Conservation (phyloP, 805 yeast species). For the Ogataea philodendri region DNA sequence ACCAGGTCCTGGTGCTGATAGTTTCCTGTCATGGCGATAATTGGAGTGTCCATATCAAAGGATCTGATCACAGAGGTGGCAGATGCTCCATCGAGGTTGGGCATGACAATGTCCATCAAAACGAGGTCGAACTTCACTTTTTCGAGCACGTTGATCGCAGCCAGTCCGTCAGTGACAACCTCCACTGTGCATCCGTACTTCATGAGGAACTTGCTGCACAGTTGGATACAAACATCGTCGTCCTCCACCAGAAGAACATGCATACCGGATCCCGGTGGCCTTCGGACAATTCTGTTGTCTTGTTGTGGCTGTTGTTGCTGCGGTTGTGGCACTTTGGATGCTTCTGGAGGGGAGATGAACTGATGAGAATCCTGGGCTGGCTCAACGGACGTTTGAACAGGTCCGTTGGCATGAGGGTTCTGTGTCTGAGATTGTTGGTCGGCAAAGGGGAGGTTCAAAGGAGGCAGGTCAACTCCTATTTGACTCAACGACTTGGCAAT, state of each 20-base stretch:
- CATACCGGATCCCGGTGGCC: constrained; percentile 41
- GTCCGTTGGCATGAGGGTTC: constrained; percentile 2
- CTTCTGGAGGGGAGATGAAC: constrained; percentile 9
- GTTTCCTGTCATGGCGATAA: constrained; percentile 92
- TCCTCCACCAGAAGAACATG: constrained; percentile 79
- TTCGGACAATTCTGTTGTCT: constrained; percentile 20
- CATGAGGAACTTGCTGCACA: constrained; percentile 77
- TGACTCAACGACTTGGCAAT: constrained; percentile 49
- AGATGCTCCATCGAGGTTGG: constrained; percentile 82
- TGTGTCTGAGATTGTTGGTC: constrained; percentile 11
- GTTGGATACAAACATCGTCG: constrained; percentile 76
- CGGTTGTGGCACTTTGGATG: constrained; percentile 13
- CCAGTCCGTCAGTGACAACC: constrained; percentile 87
- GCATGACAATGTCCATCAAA: constrained; percentile 87
- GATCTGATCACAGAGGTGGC: constrained; percentile 87
- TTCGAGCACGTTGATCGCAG: constrained; percentile 77
- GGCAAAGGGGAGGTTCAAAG: constrained; percentile 50
- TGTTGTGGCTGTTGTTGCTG: constrained; percentile 21
- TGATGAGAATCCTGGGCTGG: constrained; percentile 12
- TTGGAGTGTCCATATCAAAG: constrained; percentile 82
- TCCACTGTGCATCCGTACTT: constrained; percentile 92
- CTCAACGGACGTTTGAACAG: constrained; percentile 3
- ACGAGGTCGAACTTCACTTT: constrained; percentile 72
- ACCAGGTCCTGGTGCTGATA: constrained; percentile 79
- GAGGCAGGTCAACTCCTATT: constrained; percentile 69